Evolutionary conservation across 495 filamentous ascomycete species (phyloP).

Genomic region (Usnea hakonensis): DNA sequence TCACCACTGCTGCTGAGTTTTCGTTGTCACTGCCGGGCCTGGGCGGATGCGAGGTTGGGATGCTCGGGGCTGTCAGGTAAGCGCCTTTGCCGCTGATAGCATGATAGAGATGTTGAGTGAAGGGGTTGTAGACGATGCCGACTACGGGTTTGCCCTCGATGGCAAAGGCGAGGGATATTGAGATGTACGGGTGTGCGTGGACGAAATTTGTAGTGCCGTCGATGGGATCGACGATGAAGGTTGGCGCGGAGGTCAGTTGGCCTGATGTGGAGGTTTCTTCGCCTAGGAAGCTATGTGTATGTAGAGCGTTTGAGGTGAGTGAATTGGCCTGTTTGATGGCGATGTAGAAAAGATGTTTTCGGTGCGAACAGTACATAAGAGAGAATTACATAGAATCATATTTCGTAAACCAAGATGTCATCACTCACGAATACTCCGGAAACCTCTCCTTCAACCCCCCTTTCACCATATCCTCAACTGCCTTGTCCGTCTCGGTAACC

Average conservation of each 20-base stretch:
- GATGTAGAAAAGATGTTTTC: no score
- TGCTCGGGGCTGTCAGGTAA: slow-evolving; percentile 38
- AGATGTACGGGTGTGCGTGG: slow-evolving; percentile 55
- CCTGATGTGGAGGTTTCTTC: slow-evolving; percentile 70
- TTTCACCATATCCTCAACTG: slow-evolving; percentile 62
- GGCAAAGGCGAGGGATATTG: slow-evolving; percentile 68
- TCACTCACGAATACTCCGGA: slow-evolving; percentile 47
- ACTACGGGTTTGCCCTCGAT: slow-evolving; percentile 52
- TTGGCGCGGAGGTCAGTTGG: slow-evolving; percentile 53
- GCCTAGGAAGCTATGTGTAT: slow-evolving; percentile 56
- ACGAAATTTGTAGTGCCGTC: slow-evolving; percentile 83
- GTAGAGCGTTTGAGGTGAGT: no score
- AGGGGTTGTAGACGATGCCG: slow-evolving; percentile 75
- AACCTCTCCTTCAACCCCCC: slow-evolving; percentile 47
- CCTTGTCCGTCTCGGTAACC: slow-evolving; percentile 74
- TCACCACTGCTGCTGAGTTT: slow-evolving; percentile 14
- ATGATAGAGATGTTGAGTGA: slow-evolving; percentile 53
- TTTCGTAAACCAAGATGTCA: no score
- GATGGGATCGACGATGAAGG: slow-evolving; percentile 77
- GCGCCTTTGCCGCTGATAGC: slow-evolving; percentile 57
- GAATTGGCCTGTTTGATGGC: no score
- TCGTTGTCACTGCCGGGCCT: slow-evolving; percentile 4
- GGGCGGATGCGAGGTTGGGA: slow-evolving; percentile 17
- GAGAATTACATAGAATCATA: no score
- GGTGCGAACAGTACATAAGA: no score